Evolutionary conservation across 768 basidiomycete species (phyloP).

Genomic region (Boletus barrowsii): DNA sequence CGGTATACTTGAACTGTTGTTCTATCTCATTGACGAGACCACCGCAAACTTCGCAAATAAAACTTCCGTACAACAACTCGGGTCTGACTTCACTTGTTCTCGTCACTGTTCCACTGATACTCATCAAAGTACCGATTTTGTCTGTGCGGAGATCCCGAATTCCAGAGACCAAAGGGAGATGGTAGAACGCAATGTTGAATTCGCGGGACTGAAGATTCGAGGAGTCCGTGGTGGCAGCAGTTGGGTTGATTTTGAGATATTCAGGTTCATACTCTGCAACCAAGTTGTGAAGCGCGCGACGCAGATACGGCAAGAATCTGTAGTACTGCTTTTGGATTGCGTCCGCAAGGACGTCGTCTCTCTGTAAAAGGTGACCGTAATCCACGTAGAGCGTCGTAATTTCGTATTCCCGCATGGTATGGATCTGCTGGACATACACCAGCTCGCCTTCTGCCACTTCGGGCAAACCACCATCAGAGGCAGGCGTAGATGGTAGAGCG

Average conservation of each 20-base stretch:
- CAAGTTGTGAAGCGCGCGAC: constrained; percentile 85
- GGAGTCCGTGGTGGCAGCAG: constrained; percentile 82
- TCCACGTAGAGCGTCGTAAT: constrained; percentile 96
- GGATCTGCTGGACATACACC: constrained; percentile 90
- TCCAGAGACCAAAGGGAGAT: constrained; percentile 88
- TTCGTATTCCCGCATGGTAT: constrained; percentile 92
- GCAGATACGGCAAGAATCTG: constrained; percentile 91
- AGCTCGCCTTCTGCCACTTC: constrained; percentile 58
- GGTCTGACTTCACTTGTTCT: constrained; percentile 97
- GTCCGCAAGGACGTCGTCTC: constrained; percentile 90
- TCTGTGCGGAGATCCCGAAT: constrained; percentile 93
- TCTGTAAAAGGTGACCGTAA: constrained; percentile 83
- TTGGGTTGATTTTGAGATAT: constrained; percentile 92
- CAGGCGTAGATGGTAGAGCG: constrained; percentile 75
- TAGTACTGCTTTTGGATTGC: constrained; percentile 96
- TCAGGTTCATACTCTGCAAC: constrained; percentile 89
- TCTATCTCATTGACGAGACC: constrained; percentile 90
- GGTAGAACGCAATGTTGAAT: constrained; percentile 94
- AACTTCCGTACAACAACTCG: constrained; percentile 90
- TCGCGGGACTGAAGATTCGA: constrained; percentile 88
- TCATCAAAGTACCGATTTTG: constrained; percentile 90
- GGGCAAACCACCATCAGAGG: constrained; percentile 62
- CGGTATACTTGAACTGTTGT: constrained; percentile 99
- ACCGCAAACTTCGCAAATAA: constrained; percentile 86
- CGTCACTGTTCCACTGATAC: constrained; percentile 96